Conservation (phyloP, 169 alveolate genomes). For the Perkinsus marinus region DNA sequence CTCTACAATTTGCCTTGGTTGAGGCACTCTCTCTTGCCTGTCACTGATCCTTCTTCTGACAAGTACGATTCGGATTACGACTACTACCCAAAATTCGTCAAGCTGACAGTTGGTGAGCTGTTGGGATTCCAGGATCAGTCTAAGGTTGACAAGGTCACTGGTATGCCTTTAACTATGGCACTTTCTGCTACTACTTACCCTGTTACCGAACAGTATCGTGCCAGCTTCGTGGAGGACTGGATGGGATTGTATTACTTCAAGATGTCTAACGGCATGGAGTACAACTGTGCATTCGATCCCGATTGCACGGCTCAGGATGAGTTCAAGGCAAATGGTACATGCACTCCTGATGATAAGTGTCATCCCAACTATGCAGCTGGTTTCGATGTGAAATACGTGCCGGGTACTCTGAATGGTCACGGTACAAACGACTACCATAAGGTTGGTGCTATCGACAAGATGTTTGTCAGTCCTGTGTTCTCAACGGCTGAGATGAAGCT, state of each 20-base stretch:
- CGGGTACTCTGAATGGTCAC: background rate
- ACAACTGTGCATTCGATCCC: background rate
- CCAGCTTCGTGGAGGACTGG: background rate
- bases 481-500: background rate
- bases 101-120: background rate
- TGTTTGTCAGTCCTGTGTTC: background rate
- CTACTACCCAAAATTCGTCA: background rate
- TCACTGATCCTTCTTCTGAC: background rate
- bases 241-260: background rate
- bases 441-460: background rate
- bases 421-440: background rate
- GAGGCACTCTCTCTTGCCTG: background rate
- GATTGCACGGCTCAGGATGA: background rate
- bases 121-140: background rate
- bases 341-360: background rate
- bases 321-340: background rate
- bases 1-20: background rate
- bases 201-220: background rate
- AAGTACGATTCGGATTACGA: background rate
- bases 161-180: background rate
- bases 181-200: background rate
- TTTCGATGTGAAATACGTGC: background rate
- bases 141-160: background rate
- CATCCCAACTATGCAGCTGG: background rate
- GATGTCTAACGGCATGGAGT: background rate